Evolutionary conservation across 73 alveolate genomes (phyloP).

Genomic region (Blepharisma japonicum): DNA sequence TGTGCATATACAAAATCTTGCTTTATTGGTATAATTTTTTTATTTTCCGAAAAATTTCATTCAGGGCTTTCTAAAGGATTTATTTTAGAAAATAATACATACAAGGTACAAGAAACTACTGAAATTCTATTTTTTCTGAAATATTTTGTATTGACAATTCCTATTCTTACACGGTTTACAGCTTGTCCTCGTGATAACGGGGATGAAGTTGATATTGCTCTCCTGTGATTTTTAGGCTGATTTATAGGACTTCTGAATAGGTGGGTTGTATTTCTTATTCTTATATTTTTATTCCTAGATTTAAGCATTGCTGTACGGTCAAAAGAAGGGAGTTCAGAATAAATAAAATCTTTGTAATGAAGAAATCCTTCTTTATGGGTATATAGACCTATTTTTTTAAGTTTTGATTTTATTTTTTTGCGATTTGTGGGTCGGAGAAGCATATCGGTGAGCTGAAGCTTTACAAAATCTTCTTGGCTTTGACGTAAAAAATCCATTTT

Average conservation of each 20-base stretch:
- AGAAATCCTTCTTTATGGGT: slow-evolving; percentile 8
- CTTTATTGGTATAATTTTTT: neutral
- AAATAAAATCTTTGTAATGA: neutral
- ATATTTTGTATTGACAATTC: slow-evolving; percentile 11
- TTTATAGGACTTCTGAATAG: too few species aligned
- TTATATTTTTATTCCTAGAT: too few species aligned
- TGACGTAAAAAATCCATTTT: slow-evolving; percentile 2
- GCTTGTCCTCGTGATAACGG: too few species aligned
- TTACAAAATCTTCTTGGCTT: slow-evolving; percentile 10
- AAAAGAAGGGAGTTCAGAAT: neutral
- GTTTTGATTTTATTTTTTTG: neutral
- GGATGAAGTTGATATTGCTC: too few species aligned
- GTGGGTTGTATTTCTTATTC: too few species aligned
- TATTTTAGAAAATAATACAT: neutral
- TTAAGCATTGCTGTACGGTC: too few species aligned
- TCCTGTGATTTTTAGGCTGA: too few species aligned
- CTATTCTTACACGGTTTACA: neutral
- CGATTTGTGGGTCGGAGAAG: neutral
- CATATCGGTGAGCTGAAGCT: neutral
- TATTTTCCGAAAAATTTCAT: neutral
- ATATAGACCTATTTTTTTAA: neutral
- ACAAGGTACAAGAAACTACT: neutral
- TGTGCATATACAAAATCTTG: too few species aligned
- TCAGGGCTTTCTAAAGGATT: neutral
- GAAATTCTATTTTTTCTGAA: neutral